Conservation (phyloP, 192 early-diverging fungal species). For the Pilobolus umbonatus region DNA sequence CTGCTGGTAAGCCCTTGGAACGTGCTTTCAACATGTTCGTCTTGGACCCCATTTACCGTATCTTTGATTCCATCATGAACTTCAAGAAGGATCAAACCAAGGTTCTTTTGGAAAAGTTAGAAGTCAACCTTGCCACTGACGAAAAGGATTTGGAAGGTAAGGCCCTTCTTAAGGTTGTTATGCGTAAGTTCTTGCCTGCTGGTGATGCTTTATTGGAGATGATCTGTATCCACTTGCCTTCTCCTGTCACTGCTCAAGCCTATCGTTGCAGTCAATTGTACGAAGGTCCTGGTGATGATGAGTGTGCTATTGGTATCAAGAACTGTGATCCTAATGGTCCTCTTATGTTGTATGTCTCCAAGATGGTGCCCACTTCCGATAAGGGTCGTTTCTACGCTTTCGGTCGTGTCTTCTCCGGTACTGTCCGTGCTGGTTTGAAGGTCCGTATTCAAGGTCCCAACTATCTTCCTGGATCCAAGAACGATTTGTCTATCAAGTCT, state of each 20-base stretch:
- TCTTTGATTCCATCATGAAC: constrained; percentile 96
- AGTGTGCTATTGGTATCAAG: constrained; percentile 83
- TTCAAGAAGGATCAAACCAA: constrained; percentile 86
- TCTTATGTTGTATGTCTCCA: constrained; percentile 98
- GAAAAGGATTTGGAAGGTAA: constrained; percentile 92
- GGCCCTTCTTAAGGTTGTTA: constrained; percentile 89
- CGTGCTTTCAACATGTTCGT: constrained; percentile 98
- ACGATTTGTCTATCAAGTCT: constrained; percentile 91
- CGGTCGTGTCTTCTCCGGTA: constrained; percentile 99
- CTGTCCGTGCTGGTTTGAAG: constrained; percentile 93
- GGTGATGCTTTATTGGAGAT: constrained; percentile 97
- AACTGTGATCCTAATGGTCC: constrained; percentile 91
- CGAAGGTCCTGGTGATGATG: constrained; percentile 94
- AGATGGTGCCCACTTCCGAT: constrained; percentile 99
- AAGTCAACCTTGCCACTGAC: constrained; percentile 76
- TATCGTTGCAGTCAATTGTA: constrained; percentile 93
- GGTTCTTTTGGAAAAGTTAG: constrained; percentile 80
- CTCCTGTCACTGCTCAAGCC: constrained; percentile 85
- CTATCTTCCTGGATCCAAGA: constrained; percentile 86
- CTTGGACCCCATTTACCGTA: constrained; percentile 95
- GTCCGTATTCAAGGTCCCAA: constrained; percentile 99
- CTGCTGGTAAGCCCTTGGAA: constrained; percentile 77
- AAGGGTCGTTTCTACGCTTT: constrained; percentile 99
- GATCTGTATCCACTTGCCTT: constrained; percentile 98
- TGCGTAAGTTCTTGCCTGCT: constrained; percentile 98